Base-by-base conservation (phyloP, 495 filamentous ascomycete species). In the Lasiosphaeria ovina region DNA sequence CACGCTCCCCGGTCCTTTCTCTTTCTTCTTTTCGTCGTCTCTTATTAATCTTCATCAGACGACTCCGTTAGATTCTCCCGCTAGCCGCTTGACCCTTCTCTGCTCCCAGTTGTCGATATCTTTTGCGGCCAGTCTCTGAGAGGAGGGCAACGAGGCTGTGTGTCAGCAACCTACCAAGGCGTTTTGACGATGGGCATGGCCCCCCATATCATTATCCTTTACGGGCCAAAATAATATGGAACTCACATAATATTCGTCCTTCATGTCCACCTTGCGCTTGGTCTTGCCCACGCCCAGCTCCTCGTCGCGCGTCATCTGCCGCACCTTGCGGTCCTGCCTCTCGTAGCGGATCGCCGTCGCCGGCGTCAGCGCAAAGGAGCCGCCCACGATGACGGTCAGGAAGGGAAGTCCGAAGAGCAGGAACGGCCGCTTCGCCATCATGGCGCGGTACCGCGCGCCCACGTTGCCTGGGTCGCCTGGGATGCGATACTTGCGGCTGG, bases 61-160 rank as follows among this genome's bases (percentile, higher is more conserved):
- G 45, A 89, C 81, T 14, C 95, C 95, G 75, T 99, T 93, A 36
- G 80, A 85, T 74, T 99, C 95, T 12, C 95, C 95, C 34, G 87
- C 80, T 57, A 98, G 82, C 66, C 95, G 80, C 76, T 93, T 83
- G 12, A 98, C 91, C 52, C 95, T 83, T 73, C 90, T 94, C 70
- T 96, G 92, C 72, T 99, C 95, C 95, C 95, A 99, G 66, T 90
- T 82, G 67, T 98, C 93, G 54, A 97, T 69, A 72, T 98, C 93
- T 75, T 97, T 95, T 35, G 87, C 89, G 62, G 93, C 89, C 14
- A 97, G 79, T 74, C 88, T 87, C 93, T 96, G 72, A 62, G 38
- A 16, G 36, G 14, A 34, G 35, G 48, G 42, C 42, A 24, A 24
- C 24, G 24, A 42, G 44, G 44, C 44, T 35, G 32, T 57, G 38